Percentiles rank a stretch among this genome's conserved stretches.
phyloP scores from a whole-genome alignment of 768 basidiomycete species.

The Hericium erinaceus region DNA sequence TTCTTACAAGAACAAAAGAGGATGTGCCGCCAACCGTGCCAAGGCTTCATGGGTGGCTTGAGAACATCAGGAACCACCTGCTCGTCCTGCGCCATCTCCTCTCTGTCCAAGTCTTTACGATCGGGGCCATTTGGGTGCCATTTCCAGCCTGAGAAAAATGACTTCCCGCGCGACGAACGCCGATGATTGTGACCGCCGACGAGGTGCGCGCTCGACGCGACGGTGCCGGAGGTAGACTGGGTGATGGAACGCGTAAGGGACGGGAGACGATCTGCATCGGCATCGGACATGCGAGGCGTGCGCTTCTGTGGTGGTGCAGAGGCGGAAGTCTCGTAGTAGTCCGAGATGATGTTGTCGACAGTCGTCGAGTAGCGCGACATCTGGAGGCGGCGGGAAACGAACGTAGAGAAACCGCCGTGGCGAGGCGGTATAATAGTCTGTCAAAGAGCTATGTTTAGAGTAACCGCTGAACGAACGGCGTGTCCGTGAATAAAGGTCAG shows the following conservation, averaged over 20 bases:
- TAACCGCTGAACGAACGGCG: background rate
- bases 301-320: conserved; percentile 9
- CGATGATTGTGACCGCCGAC: background rate
- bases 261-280: conserved; percentile 3
- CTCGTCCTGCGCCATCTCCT: conserved; percentile 9
- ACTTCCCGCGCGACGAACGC: background rate
- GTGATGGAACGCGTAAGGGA: conserved; percentile 7
- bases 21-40: conserved; percentile 45
- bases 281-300: conserved; percentile 11
- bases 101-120: conserved; percentile 2
- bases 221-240: conserved; percentile 1
- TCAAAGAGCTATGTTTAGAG: background rate
- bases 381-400: background rate
- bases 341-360: conserved; percentile 5
- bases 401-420: background rate
- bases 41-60: conserved; percentile 13
- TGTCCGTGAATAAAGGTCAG: background rate
- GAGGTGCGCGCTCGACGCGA: background rate
- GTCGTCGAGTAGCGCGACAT: conserved; percentile 7
- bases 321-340: conserved; percentile 9
- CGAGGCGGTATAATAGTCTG: background rate
- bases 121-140: background rate
- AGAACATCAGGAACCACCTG: conserved; percentile 2
- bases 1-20: conserved; percentile 49
- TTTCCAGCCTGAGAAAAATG: conserved; percentile 8